phyloP scores from a whole-genome alignment of 305 asterid species.

The Fraxinus nigra region DNA sequence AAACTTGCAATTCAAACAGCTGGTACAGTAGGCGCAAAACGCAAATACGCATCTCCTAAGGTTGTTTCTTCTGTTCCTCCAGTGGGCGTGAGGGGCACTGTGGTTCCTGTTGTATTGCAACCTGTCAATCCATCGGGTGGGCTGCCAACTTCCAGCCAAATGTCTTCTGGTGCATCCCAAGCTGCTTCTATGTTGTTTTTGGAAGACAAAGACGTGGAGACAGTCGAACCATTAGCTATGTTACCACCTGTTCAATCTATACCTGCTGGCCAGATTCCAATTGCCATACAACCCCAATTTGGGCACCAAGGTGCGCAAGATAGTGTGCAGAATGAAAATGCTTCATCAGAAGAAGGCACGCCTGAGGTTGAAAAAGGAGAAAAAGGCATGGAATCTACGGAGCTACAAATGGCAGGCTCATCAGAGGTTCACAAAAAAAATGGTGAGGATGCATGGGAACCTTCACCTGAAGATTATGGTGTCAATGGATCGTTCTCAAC shows the following conservation, averaged over 20 bases:
- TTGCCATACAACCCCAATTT: slow-evolving; percentile 32
- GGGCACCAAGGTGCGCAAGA: slow-evolving; percentile 37
- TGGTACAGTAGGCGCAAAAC: slow-evolving; percentile 29
- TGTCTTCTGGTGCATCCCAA: slow-evolving; percentile 26
- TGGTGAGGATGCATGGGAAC: slow-evolving; percentile 30
- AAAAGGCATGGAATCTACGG: slow-evolving; percentile 34
- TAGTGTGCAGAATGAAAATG: slow-evolving; percentile 33
- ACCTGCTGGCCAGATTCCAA: slow-evolving; percentile 44
- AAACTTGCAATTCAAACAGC: slow-evolving; percentile 30
- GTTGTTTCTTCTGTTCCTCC: slow-evolving; percentile 44
- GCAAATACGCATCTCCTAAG: slow-evolving; percentile 31
- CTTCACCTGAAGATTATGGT: slow-evolving; percentile 39
- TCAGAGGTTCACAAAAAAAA: slow-evolving; percentile 42
- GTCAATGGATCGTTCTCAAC: slow-evolving; percentile 22
- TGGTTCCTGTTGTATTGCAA: slow-evolving; percentile 75
- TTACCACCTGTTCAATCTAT: slow-evolving; percentile 55
- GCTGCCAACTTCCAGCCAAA: slow-evolving; percentile 27
- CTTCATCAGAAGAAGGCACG: slow-evolving; percentile 24
- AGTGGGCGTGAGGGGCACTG: slow-evolving; percentile 58
- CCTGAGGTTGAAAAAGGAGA: slow-evolving; percentile 30
- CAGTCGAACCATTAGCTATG: slow-evolving; percentile 67
- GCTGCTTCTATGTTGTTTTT: slow-evolving; percentile 30
- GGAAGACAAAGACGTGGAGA: slow-evolving; percentile 57
- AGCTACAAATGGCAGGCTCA: slow-evolving; percentile 36
- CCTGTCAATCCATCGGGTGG: slow-evolving; percentile 49